A percentile compares a stretch with the other conserved stretches of the same genome.
Conservation (phyloP, 176 grass and related monocot species). For the Puccinellia tenuiflora region DNA sequence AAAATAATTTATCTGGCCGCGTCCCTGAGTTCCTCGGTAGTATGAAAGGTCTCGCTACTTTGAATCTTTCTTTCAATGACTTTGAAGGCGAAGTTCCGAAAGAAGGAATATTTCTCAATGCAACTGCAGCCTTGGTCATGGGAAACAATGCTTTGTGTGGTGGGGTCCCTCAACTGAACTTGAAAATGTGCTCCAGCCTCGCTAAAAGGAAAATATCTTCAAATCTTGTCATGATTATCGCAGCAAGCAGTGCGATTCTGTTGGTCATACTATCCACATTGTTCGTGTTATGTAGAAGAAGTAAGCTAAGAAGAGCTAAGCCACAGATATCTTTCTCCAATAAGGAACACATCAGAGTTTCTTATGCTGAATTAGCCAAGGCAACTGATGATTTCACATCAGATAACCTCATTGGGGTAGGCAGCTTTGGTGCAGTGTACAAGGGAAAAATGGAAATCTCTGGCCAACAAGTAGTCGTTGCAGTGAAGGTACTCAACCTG, state of each 20-base stretch:
- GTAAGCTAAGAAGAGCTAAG: not conserved
- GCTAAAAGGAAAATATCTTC: not conserved
- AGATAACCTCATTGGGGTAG: not conserved
- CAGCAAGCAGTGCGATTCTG: not conserved
- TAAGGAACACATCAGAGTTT: not conserved
- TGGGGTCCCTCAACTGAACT: not conserved
- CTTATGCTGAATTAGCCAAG: constrained; percentile 16
- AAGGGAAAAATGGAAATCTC: constrained; percentile 12
- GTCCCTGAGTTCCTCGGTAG: not conserved
- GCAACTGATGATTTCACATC: constrained; percentile 5
- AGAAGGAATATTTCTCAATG: not conserved
- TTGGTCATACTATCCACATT: not conserved
- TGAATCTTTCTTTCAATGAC: constrained; percentile 2
- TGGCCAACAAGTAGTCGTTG: not conserved
- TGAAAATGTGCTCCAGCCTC: not conserved
- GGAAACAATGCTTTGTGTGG: constrained; percentile 6
- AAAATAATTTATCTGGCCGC: not conserved
- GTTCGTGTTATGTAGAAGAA: not conserved
- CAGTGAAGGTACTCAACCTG: constrained; percentile 19
- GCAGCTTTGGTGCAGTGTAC: constrained; percentile 16
- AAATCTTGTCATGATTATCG: not conserved
- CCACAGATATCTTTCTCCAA: not conserved
- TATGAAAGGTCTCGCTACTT: not conserved
- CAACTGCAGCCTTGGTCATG: not conserved
- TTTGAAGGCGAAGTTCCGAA: not conserved